Evolutionary conservation across 2,329 filamentous ascomycete species (phyloP).

Genomic region (Grosmannia penicillata): DNA sequence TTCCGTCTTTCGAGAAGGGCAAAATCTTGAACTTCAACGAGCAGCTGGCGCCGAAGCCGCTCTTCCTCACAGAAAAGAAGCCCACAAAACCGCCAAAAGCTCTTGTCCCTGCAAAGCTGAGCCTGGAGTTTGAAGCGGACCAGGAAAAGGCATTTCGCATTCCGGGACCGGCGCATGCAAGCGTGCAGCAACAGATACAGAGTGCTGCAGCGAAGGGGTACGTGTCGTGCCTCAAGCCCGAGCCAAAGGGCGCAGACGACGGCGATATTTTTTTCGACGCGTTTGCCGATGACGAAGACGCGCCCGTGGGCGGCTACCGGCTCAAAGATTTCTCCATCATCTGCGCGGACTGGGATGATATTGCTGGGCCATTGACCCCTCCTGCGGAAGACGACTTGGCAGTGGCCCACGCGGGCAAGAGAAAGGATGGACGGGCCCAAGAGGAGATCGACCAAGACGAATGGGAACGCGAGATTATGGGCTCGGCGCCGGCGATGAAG

Average conservation of each 20-base stretch:
- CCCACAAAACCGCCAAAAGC: slow-evolving; percentile 68
- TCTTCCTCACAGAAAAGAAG: slow-evolving; percentile 63
- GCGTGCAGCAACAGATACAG: slow-evolving; percentile 41
- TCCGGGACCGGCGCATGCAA: slow-evolving; percentile 39
- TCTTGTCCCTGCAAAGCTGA: slow-evolving; percentile 75
- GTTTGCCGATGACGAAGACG: slow-evolving; percentile 31
- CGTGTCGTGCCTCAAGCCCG: slow-evolving; percentile 26
- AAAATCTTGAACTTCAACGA: slow-evolving; percentile 67
- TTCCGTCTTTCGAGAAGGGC: slow-evolving; percentile 65
- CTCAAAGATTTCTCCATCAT: slow-evolving; percentile 72
- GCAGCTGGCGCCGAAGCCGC: slow-evolving; percentile 67
- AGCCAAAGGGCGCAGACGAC: slow-evolving; percentile 25
- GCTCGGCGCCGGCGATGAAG: slow-evolving; percentile 32
- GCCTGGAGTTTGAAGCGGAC: slow-evolving; percentile 71
- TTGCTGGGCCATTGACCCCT: slow-evolving; percentile 33
- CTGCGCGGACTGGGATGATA: slow-evolving; percentile 71
- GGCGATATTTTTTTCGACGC: slow-evolving; percentile 21
- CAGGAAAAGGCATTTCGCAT: slow-evolving; percentile 76
- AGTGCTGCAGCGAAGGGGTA: slow-evolving; percentile 33
- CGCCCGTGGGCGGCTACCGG: slow-evolving; percentile 59
- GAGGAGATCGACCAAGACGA: slow-evolving; percentile 38
- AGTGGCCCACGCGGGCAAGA: slow-evolving; percentile 10
- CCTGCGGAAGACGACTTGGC: slow-evolving; percentile 10
- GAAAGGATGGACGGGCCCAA: slow-evolving; percentile 23
- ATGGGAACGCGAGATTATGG: slow-evolving; percentile 46